Evolutionary conservation across 257 asterid species (phyloP).

Genomic region (Haberlea rhodopensis): DNA sequence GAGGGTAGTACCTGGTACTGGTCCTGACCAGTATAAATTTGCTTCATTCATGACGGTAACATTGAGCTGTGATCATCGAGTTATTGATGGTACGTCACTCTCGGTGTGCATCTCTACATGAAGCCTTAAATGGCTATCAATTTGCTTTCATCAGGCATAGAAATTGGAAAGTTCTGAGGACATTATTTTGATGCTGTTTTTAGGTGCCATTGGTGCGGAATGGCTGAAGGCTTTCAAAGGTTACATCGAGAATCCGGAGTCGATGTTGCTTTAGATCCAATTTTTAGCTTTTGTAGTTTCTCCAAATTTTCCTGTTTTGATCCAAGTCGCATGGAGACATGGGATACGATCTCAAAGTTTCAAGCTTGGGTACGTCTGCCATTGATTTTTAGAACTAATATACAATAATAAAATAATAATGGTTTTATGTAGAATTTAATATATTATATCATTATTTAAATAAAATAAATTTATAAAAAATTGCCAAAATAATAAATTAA

Average conservation of each 20-base stretch:
- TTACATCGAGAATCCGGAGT: conserved; percentile 89
- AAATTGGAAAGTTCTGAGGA: conserved; percentile 19
- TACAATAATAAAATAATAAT: too few species aligned
- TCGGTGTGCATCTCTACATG: not conserved
- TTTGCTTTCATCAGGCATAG: not conserved
- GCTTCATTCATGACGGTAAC: conserved; percentile 60
- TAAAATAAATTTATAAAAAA: too few species aligned
- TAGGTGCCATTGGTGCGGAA: conserved; percentile 98
- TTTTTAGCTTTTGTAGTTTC: conserved; percentile 10
- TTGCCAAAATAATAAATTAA: too few species aligned
- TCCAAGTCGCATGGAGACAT: conserved; percentile 12
- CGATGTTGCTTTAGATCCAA: conserved; percentile 66
- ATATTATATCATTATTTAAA: too few species aligned
- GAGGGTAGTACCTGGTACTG: conserved; percentile 74
- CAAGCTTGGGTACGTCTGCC: conserved; percentile 17
- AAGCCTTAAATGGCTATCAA: not conserved
- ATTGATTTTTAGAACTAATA: conserved; percentile 20
- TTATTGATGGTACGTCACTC: conserved; percentile 73
- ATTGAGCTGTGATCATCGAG: conserved; percentile 96
- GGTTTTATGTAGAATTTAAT: too few species aligned
- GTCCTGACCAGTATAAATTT: conserved; percentile 61
- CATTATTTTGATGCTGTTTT: conserved; percentile 16
- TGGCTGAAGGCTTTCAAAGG: conserved; percentile 98
- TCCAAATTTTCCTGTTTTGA: conserved; percentile 23
- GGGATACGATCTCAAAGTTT: conserved; percentile 21